A percentile compares a stretch with the other conserved stretches of the same genome.
These are phyloP conservation scores for Phlebiopsis flavidoalba DNA, from an alignment of 768 basidiomycete species.

Conservation along the genomic window DNA sequence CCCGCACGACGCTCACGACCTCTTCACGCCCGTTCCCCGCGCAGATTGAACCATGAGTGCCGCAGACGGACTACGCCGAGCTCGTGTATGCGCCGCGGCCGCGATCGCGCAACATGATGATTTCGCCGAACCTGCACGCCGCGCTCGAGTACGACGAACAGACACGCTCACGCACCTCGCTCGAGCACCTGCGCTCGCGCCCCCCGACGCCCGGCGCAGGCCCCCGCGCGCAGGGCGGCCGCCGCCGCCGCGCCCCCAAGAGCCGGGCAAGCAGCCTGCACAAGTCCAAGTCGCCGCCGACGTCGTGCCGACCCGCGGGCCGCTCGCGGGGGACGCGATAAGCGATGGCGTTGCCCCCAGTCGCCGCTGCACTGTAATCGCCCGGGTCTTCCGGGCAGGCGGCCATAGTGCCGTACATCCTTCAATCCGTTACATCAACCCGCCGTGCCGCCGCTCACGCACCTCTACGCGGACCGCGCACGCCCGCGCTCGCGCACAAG, in stretches of 20 bases:
- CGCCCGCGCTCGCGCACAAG: neutral
- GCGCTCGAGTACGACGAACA: slow-evolving; percentile 21
- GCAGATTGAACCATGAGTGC: neutral
- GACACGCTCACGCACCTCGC: slow-evolving; percentile 1
- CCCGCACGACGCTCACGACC: slow-evolving; percentile 2
- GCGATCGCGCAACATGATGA: slow-evolving; percentile 12
- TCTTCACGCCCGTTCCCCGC: slow-evolving; percentile 1
- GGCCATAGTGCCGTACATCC: slow-evolving; percentile 1
- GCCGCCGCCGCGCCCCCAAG: slow-evolving; percentile 13
- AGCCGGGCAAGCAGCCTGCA: slow-evolving; percentile 12
- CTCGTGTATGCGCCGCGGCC: neutral
- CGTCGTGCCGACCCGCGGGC: slow-evolving; percentile 7
- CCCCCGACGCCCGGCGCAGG: slow-evolving; percentile 5
- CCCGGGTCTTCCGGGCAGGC: slow-evolving; percentile 4
- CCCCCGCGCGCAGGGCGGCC: slow-evolving; percentile 18
- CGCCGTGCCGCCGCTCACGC: slow-evolving; percentile 26
- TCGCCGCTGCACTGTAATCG: neutral
- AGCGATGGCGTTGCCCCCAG: neutral
- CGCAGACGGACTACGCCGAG: neutral
- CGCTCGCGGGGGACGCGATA: slow-evolving; percentile 6
- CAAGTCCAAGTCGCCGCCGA: slow-evolving; percentile 9
- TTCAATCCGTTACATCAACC: slow-evolving; percentile 34
- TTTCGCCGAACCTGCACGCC: slow-evolving; percentile 20
- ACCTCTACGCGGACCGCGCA: slow-evolving; percentile 11
- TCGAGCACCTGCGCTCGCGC: neutral